Base-by-base conservation (phyloP, 495 filamentous ascomycete genomes). In the Astrothelium subdiscretum region DNA sequence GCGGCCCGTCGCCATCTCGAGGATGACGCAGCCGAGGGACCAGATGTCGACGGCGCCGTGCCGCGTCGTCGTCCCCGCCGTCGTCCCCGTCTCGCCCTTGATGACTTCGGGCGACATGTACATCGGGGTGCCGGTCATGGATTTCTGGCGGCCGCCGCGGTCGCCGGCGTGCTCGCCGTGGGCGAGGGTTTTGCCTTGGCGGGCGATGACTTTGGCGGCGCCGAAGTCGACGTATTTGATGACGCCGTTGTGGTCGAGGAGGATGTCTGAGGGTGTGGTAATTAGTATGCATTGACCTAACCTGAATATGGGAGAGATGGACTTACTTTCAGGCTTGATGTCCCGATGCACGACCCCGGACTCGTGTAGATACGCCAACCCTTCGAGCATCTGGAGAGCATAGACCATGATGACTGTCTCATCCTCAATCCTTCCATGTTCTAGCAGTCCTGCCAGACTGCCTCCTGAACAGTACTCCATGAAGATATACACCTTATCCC, bases 101-200 rank as follows among this genome's bases (percentile, higher is more conserved):
- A 98, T 97, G 52, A 96, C 91, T 77, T 98, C 94, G 26, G 94
- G 94, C 18, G 95, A 97, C 94, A 98, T 98, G 79, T 98, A 98
- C 94, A 98, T 98, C 27, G 94, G 94, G 38, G 94, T 98, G 64
- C 94, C 94, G 10, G 91, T 95, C 87, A 96, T 97, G 43, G 88
- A 90, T 71, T 90, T 90, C 71, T 95, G 61, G 61, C 74, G 63
- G 60, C 70, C 70, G 63, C 73, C 64, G 61, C 69, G 68, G 78
- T 82, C 63, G 73, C 76, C 43, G n/a, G 81, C 76, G 2, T 81
- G 74, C 57, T 79, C 76, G 73, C 80, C 73, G 66, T 77, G 75
- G 26, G 85, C 84, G 18, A 95, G 78, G 22, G 94, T 97, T 66
- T 90, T 90, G 61, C 94, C 92, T 70, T 95, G 88, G 27, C 92